These are phyloP conservation scores for Teratosphaeria gauchensis DNA, from an alignment of 2,329 filamentous ascomycete genomes.

Conservation along the genomic window DNA sequence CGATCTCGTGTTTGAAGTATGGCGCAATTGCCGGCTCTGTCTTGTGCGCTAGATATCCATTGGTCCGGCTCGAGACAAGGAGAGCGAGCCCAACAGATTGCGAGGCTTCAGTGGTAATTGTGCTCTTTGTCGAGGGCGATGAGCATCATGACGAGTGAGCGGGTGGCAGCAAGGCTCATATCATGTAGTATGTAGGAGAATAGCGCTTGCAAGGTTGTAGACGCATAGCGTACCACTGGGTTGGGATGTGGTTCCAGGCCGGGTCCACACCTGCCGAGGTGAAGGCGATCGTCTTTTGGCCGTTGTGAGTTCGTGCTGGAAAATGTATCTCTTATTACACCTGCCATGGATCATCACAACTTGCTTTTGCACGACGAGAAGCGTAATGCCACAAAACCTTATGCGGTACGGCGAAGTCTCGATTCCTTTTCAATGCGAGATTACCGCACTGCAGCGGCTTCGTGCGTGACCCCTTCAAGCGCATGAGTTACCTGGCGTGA, in stretches of 20 bases:
- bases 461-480: background rate
- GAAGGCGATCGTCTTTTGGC: background rate
- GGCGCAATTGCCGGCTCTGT: background rate
- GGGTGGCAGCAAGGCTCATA: background rate
- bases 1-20: background rate
- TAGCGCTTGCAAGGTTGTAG: background rate
- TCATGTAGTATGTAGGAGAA: background rate
- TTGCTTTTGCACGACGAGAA: too few species aligned
- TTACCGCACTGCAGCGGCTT: background rate
- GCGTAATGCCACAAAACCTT: too few species aligned
- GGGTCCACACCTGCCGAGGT: background rate
- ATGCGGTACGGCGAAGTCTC: too few species aligned
- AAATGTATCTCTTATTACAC: background rate
- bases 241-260: background rate
- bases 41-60: background rate
- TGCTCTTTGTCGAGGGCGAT: background rate
- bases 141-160: background rate
- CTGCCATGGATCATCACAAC: too few species aligned
- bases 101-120: background rate
- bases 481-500: background rate
- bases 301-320: background rate
- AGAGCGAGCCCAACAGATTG: background rate
- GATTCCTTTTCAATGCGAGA: too few species aligned
- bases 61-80: background rate
- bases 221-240: background rate